Conservation (phyloP, 2,329 filamentous ascomycete species). For the Aspergillus unguis region DNA sequence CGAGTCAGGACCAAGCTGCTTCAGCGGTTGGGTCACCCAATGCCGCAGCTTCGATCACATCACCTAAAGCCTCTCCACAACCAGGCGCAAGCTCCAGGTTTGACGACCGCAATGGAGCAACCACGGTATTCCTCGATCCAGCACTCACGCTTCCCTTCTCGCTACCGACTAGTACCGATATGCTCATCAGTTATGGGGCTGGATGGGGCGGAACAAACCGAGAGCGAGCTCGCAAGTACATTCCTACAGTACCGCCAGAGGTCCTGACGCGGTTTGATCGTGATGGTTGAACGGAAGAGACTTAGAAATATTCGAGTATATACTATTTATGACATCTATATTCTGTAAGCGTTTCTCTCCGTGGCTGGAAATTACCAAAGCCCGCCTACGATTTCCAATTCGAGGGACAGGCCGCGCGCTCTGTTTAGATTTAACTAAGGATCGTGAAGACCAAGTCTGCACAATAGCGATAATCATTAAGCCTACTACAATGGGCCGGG, state of each 20-base stretch:
- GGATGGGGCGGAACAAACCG: constrained; percentile 90
- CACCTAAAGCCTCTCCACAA: constrained; percentile 22
- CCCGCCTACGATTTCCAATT: no score
- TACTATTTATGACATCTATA: not conserved
- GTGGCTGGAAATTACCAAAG: not conserved
- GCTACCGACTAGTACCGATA: constrained; percentile 93
- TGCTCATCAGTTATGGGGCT: constrained; percentile 92
- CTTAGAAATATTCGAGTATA: not conserved
- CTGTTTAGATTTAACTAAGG: no score
- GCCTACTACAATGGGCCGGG: constrained; percentile 15
- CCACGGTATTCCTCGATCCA: constrained; percentile 70
- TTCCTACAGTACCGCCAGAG: constrained; percentile 89
- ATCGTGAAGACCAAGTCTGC: not conserved
- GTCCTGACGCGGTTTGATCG: constrained; percentile 84
- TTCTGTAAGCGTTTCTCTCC: not conserved
- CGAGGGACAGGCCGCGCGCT: no score
- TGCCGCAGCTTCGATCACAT: constrained; percentile 18
- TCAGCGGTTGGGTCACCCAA: constrained; percentile 20
- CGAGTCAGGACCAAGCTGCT: constrained; percentile 18
- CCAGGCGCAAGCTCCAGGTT: constrained; percentile 17
- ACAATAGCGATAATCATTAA: constrained; percentile 17
- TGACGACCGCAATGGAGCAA: constrained; percentile 28
- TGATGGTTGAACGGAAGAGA: constrained; percentile 19
- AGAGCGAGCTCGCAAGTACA: constrained; percentile 90
- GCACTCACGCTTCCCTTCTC: constrained; percentile 91